These are phyloP conservation scores for Aureobasidium leucospermi DNA, from an alignment of 2,329 filamentous ascomycete genomes.

Conservation along the genomic window DNA sequence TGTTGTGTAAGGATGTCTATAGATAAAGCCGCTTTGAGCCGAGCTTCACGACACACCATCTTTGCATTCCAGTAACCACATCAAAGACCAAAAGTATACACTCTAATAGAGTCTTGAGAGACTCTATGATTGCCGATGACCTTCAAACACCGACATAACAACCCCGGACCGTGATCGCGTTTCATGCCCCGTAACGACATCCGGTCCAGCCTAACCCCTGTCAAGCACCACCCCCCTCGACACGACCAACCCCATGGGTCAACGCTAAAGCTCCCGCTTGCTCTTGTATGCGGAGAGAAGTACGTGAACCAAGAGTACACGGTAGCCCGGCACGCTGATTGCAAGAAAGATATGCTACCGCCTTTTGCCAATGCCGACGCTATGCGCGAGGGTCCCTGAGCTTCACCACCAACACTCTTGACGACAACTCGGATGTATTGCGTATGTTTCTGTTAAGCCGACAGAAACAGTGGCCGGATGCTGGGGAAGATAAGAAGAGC, in stretches of 20 bases:
- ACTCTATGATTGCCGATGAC: background rate
- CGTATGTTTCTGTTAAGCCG: background rate
- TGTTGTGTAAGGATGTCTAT: background rate
- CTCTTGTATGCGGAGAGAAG: background rate
- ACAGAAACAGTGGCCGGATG: background rate
- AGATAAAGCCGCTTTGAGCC: background rate
- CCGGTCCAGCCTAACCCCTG: background rate
- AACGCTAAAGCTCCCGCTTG: background rate
- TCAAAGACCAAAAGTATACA: background rate
- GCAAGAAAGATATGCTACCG: background rate
- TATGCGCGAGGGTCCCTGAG: background rate
- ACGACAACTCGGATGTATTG: background rate
- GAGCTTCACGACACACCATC: background rate
- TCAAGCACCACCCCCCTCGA: background rate
- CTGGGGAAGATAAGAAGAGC: background rate
- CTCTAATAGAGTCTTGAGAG: background rate
- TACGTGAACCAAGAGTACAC: background rate
- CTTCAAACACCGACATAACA: background rate
- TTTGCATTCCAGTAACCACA: background rate
- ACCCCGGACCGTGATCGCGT: background rate
- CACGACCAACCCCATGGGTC: slow-evolving; percentile 1
- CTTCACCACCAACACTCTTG: background rate
- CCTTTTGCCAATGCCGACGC: background rate
- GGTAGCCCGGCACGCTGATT: background rate
- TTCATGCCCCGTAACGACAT: background rate